Evolutionary conservation across 805 yeast genomes (phyloP), one percentile per base, ranked within the genome.

Genomic region (Yarrowia sp.): DNA sequence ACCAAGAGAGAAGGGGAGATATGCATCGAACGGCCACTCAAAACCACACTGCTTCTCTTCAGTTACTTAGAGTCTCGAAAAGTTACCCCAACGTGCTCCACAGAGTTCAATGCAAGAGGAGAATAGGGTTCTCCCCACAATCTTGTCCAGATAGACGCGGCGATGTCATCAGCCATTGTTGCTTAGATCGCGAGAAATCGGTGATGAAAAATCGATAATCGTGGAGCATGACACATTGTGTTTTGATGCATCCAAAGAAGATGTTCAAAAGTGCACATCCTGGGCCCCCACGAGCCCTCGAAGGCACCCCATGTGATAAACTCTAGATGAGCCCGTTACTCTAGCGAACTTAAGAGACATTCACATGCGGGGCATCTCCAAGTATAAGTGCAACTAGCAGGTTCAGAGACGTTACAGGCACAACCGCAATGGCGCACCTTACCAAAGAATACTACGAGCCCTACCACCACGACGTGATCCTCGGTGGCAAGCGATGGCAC

Each of bases 371-470:
- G 24, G 21, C 9, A 27, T 27, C 12, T 9, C 12, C 29, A 9
- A 27, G 29, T 27, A n/a, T 27, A 27, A 27, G 29, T 27, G 10
- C 10, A 27, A 27, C 29, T 27, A 1, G 29, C 10, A 27, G 29
- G 10, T 12, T 5, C n/a, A n/a, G n/a, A n/a, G n/a, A n/a, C n/a
- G 29, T 27, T 24, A 27, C 29, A 9, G 29, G 9, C 29, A 9
- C 27, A 14, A 6, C 18, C 12, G 5, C n/a, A 19, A n/a, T 55
- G 61, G 16, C 61, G 7, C 46, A 55, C 36, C 36, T 55, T 6
- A 55, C 61, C 6, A 38, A 38, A 38, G 61, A 55, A 39, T 59
- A 59, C 61, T 59, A 59, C 60, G 61, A 59, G 29, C 62, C 62
- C 10, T 59, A 6, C 32, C 62, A 59, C 27, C 61, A 59, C 16